Base-by-base conservation (phyloP, 2,329 filamentous ascomycete species). In the Celoporthe dispersa region DNA sequence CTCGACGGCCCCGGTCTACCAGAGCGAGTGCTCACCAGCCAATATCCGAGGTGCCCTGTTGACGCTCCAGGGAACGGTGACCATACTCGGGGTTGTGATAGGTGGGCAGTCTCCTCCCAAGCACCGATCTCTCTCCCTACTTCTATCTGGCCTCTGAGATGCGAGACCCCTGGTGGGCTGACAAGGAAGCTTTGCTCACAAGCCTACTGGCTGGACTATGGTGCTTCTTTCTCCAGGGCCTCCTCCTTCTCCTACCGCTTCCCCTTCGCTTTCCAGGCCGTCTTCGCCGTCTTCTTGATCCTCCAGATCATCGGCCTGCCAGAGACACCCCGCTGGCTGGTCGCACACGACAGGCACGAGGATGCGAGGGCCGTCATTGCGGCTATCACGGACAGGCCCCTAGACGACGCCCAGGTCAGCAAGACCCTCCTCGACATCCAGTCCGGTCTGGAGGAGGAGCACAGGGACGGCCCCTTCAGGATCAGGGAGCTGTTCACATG, bases 11-110 rank as follows among this genome's bases (percentile, higher is more conserved):
- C 82, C 82, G 0, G 75, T 79, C 75, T 82, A 78, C 62, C 78
- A 78, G 31, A 76, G 75, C 9, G 79, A 80, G 48, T 79, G 77
- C 65, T 74, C 79, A 0, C 76, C 75, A 2, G 77, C 83, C 1
- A 77, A 80, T 35, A 82, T 83, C 60, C 81, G 85, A 41, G 86
- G 86, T 41, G 79, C 80, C 65, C 76, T 86, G 33, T 83, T 88
- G 55, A 85, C 84, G 28, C 83, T 85, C 2, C 83, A 83, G 68
- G 82, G 82, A 5, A 84, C 81, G 6, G 79, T 84, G 41, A 83
- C 82, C 0, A 84, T 84, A 51, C 76, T 85, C 8, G 83, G 83
- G 0, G 78, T 84, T 16, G 81, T 81, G 64, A 80, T 85, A n/a
- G 82, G 44, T 53, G 22, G 6, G 44, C 31, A 39, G 31, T 66